phyloP scores from a whole-genome alignment of 208 protist genomes.

The Lotmaria passim region DNA sequence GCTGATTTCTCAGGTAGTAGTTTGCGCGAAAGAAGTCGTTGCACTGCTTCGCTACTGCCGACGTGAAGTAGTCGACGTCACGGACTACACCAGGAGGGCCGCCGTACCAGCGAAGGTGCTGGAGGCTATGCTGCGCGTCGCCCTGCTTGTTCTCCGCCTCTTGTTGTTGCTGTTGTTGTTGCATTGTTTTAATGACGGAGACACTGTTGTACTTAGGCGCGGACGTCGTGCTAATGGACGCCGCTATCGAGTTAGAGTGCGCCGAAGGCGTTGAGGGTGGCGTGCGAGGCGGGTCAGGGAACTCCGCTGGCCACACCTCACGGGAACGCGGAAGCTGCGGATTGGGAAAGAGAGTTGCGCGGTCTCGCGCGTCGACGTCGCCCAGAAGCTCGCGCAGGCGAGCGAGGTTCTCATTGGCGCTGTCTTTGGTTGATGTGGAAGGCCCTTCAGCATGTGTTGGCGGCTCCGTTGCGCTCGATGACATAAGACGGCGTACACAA shows the following conservation, averaged over 20 bases:
- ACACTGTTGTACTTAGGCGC: background rate
- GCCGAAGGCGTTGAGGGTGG: background rate
- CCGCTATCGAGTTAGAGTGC: background rate
- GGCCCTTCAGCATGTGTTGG: background rate
- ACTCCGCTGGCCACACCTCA: constrained; percentile 20
- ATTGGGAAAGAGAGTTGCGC: background rate
- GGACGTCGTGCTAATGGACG: background rate
- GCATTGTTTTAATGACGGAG: background rate
- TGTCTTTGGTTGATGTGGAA: background rate
- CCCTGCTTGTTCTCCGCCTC: background rate
- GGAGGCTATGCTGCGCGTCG: background rate
- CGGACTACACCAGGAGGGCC: constrained; percentile 23
- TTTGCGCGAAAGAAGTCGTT: constrained; percentile 25
- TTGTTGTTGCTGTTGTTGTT: background rate
- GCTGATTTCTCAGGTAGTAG: constrained; percentile 23
- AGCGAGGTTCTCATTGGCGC: background rate
- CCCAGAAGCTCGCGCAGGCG: constrained; percentile 23
- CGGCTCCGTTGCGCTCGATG: background rate
- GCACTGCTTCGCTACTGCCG: constrained; percentile 15
- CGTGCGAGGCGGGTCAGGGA: too few relatives aligned
- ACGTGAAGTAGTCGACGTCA: constrained; percentile 37
- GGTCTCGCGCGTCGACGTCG: background rate
- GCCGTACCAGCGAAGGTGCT: constrained; percentile 21
- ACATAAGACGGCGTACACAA: background rate
- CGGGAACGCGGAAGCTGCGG: background rate